Evolutionary conservation across 2,329 filamentous ascomycete genomes (phyloP).

Genomic region (Stachybotrys chlorohalonatus): DNA sequence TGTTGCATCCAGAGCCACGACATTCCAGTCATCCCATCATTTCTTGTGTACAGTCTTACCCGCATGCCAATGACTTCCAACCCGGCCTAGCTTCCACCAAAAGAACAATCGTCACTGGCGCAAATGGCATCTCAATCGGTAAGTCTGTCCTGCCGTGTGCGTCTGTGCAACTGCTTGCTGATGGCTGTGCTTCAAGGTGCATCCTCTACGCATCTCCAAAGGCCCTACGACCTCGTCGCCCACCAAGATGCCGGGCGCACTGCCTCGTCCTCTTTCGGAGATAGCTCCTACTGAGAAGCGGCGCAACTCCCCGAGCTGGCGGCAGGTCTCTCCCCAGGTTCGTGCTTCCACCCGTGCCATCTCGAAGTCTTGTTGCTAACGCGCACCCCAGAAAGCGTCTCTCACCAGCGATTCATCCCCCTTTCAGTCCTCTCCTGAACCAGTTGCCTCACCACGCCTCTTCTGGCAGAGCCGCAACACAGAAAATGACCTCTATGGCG

Average conservation of each 20-base stretch:
- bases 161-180: neutral
- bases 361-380: neutral
- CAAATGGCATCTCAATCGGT: constrained; percentile 30
- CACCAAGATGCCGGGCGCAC: constrained; percentile 50
- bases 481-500: constrained; percentile 65
- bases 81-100: constrained; percentile 10
- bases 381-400: constrained; percentile 51
- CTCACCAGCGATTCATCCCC: constrained; percentile 69
- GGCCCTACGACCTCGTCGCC: constrained; percentile 50
- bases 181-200: constrained; percentile 42
- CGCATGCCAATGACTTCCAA: constrained; percentile 23
- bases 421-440: constrained; percentile 73
- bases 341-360: constrained; percentile 5
- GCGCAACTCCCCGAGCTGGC: constrained; percentile 89
- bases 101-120: constrained; percentile 11
- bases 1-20: constrained; percentile 4
- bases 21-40: constrained; percentile 17
- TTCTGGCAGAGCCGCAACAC: constrained; percentile 83
- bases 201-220: constrained; percentile 74
- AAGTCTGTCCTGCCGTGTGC: constrained; percentile 11
- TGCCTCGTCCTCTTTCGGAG: constrained; percentile 74
- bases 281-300: constrained; percentile 78
- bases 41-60: constrained; percentile 11
- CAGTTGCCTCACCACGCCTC: constrained; percentile 64
- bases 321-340: constrained; percentile 43